A percentile compares a stretch with the other conserved stretches of the same genome.
Evolutionary conservation across 2,329 filamentous ascomycete genomes (phyloP).

Genomic region (Penicillium oxalicum): DNA sequence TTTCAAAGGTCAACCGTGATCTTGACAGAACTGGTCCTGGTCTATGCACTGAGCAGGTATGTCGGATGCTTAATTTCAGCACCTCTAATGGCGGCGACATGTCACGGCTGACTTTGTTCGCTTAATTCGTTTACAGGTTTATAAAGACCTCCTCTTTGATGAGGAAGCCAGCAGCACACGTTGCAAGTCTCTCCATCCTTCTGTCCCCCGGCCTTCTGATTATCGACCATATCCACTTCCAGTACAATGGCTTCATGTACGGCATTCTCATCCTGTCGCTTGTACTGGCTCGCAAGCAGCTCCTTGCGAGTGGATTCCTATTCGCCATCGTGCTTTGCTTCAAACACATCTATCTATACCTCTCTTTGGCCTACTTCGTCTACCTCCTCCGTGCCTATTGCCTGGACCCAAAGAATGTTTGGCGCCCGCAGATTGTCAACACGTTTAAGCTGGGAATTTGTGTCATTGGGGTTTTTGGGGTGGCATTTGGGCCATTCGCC

Average conservation of each 20-base stretch:
- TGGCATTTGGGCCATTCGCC: conserved; percentile 89
- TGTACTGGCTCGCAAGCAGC: conserved; percentile 67
- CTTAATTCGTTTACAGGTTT: conserved; percentile 49
- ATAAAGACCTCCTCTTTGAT: conserved; percentile 62
- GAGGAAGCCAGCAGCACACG: conserved; percentile 72
- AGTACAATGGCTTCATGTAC: conserved; percentile 97
- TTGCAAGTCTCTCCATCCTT: conserved; percentile 79
- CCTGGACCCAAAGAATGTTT: conserved; percentile 67
- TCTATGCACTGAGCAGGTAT: conserved; percentile 74
- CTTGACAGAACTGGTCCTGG: conserved; percentile 71
- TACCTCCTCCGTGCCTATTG: conserved; percentile 88
- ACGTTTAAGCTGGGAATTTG: conserved; percentile 74
- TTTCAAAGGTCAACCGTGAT: conserved; percentile 92
- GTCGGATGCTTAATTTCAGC: conserved; percentile 10
- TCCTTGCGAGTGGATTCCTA: conserved; percentile 70
- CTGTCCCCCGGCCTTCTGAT: conserved; percentile 90
- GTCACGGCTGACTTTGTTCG: no score
- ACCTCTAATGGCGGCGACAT: no score
- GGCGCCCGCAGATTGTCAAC: conserved; percentile 71
- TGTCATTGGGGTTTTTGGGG: conserved; percentile 63
- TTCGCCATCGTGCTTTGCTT: conserved; percentile 85
- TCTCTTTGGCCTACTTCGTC: conserved; percentile 92
- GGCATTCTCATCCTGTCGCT: conserved; percentile 83
- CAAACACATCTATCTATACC: conserved; percentile 97
- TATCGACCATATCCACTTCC: conserved; percentile 97